Percentiles rank a stretch among this genome's conserved stretches.
Conservation (phyloP, 371 early-diverging fungal genomes). For the Smittium mucronatum region DNA sequence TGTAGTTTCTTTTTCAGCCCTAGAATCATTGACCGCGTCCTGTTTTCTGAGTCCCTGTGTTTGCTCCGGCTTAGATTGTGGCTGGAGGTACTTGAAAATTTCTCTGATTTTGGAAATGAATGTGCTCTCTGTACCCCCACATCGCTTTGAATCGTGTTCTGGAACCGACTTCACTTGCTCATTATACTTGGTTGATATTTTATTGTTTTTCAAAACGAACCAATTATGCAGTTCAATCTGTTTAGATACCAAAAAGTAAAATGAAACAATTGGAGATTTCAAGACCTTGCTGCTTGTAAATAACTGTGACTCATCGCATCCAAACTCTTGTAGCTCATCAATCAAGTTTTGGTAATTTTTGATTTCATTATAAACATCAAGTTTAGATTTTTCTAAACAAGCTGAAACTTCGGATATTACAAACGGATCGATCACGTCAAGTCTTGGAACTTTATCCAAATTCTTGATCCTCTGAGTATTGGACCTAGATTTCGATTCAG, state of each 20-base stretch:
- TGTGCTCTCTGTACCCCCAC: not conserved
- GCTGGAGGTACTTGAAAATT: not conserved
- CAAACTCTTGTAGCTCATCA: not conserved
- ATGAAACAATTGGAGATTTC: conserved; percentile 32
- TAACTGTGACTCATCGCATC: not conserved
- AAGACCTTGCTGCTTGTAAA: conserved; percentile 13
- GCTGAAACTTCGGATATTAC: not conserved
- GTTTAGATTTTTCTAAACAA: not conserved
- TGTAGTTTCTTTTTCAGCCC: not conserved
- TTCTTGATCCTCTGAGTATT: not conserved
- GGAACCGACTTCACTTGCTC: conserved; percentile 13
- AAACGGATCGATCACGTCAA: not conserved
- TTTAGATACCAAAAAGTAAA: conserved; percentile 27
- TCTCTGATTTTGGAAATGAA: conserved; percentile 4
- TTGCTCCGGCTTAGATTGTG: not conserved
- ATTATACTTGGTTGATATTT: conserved; percentile 20
- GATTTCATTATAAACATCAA: not conserved
- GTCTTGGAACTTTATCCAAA: not conserved
- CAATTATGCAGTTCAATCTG: conserved; percentile 22
- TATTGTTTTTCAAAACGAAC: conserved; percentile 4
- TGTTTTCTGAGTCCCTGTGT: not conserved
- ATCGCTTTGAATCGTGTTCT: too few relatives aligned
- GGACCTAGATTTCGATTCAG: not conserved
- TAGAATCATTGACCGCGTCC: not conserved
- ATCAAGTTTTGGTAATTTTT: not conserved